Conservation (phyloP, 148 eudicot genomes). For the Rhododendron griersonianum region DNA sequence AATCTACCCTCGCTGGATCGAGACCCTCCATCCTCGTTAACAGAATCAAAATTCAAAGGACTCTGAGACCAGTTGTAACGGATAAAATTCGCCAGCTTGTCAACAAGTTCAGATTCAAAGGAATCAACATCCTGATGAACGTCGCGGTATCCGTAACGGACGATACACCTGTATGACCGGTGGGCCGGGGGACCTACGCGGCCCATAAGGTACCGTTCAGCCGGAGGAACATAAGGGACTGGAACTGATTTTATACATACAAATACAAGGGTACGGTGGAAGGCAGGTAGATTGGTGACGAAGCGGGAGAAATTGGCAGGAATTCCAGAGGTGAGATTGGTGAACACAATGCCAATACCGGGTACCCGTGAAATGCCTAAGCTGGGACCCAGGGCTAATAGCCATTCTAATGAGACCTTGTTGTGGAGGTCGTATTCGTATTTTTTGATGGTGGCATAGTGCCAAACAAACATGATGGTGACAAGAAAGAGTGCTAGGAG, state of each 20-base stretch:
- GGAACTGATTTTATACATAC: constrained; percentile 90
- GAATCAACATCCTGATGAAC: constrained; percentile 87
- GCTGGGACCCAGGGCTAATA: constrained; percentile 76
- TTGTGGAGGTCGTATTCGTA: constrained; percentile 90
- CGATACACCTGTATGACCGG: constrained; percentile 79
- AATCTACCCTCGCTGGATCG: constrained; percentile 35
- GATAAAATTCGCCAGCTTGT: constrained; percentile 61
- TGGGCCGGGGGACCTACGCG: constrained; percentile 79
- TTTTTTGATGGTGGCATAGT: constrained; percentile 77
- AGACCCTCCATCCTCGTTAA: constrained; percentile 20
- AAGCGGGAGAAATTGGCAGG: constrained; percentile 90
- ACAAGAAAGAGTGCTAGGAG: constrained; percentile 78
- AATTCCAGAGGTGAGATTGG: constrained; percentile 83
- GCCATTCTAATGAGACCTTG: constrained; percentile 92
- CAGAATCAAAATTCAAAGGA: constrained; percentile 18
- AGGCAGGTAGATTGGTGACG: constrained; percentile 92
- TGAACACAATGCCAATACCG: constrained; percentile 80
- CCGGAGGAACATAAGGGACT: constrained; percentile 69
- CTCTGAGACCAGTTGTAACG: constrained; percentile 52
- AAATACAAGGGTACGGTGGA: constrained; percentile 70
- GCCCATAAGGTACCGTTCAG: constrained; percentile 74
- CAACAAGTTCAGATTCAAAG: constrained; percentile 71
- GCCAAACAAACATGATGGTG: constrained; percentile 90
- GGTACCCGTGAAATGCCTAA: constrained; percentile 85
- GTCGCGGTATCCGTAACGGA: constrained; percentile 91